Evolutionary conservation across 768 basidiomycete genomes (phyloP), one percentile per base, ranked within the genome.

Genomic region (Calocybe cyanea): DNA sequence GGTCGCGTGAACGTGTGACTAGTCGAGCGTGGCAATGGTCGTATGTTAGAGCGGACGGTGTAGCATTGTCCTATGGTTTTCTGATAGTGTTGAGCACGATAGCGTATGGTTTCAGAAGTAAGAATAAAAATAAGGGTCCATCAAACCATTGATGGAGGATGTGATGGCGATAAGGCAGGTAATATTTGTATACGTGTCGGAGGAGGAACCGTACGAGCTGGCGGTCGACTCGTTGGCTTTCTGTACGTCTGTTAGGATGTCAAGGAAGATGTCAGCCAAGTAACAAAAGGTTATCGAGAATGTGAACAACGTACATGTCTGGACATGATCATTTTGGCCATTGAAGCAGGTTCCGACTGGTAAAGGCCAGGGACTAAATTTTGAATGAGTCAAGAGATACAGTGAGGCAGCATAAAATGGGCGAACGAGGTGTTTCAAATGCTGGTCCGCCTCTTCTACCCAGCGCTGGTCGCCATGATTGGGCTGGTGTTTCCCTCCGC

Each of bases 251-350:
- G 45, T 20, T 3, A 3, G 7, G 1, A 35, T 15, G 19, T 15
- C 10, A 9, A 37, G 15, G 19, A 11, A 5, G 6, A 11, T 28
- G 23, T 48, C 9, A 42, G 31, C 8, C 20, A 14, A 28, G 5
- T 10, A 28, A 20, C 5, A 7, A 32, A 30, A 10, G 6, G 11
- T 11, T 6, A 11, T 11, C 43, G 15, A 21, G 4, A 14, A 35
- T 20, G 7, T 38, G 19, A 14, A 32, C 3, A 19, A 57, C 73
- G 36, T 55, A 76, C 73, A 62, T 75, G 73, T 57, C 73, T 71
- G 21, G 73, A 75, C 74, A 75, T 75, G 51, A 75, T 75, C 48
- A 75, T 67, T 57, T 75, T 75, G 25, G 73, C 73, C 73, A 76
- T 76, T 7, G 74, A 75, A 33, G 70, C 52, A 37, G 73, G 73